Percentiles rank a stretch among this genome's conserved stretches.
Conservation (phyloP, 805 yeast genomes). For the Lachancea quebecensis region DNA sequence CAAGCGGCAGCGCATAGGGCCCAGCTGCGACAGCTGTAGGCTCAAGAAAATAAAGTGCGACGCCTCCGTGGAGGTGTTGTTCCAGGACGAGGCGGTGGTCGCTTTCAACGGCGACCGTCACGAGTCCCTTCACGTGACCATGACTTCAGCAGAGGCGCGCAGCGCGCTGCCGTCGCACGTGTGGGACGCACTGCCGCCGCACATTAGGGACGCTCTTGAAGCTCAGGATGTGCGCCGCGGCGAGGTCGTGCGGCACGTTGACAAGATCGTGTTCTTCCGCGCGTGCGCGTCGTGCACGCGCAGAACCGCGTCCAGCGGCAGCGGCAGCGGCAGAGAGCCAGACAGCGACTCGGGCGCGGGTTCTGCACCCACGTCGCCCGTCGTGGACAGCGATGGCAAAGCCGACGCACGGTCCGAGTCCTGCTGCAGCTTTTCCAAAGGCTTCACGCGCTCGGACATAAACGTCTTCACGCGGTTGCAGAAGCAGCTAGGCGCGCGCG, state of each 20-base stretch:
- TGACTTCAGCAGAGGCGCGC: constrained; percentile 7
- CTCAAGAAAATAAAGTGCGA: constrained; percentile 66
- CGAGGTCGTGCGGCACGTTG: constrained; percentile 44
- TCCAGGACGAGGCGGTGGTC: constrained; percentile 21
- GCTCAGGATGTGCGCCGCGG: constrained; percentile 44
- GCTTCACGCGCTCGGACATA: constrained; percentile 59
- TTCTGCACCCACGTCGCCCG: constrained; percentile 7
- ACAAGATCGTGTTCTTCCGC: constrained; percentile 8
- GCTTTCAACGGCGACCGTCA: constrained; percentile 11
- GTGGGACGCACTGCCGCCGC: not conserved
- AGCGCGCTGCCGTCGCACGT: constrained; percentile 3
- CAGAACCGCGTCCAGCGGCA: not conserved
- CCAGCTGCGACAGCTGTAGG: constrained; percentile 68
- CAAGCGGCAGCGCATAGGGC: constrained; percentile 60
- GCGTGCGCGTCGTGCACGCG: constrained; percentile 4
- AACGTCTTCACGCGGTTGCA: constrained; percentile 33
- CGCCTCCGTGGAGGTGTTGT: constrained; percentile 47
- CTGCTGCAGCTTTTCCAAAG: constrained; percentile 52
- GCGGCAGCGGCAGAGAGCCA: constrained; percentile 9
- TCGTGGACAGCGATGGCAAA: too few relatives aligned
- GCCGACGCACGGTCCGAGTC: too few relatives aligned
- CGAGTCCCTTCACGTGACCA: constrained; percentile 17
- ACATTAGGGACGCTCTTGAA: constrained; percentile 8
- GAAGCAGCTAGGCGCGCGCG: constrained; percentile 14
- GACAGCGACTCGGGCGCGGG: not conserved